A percentile compares a stretch with the other conserved stretches of the same genome.
Conservation (phyloP, 148 eudicot species). For the Amaranthus hypochondriacus region DNA sequence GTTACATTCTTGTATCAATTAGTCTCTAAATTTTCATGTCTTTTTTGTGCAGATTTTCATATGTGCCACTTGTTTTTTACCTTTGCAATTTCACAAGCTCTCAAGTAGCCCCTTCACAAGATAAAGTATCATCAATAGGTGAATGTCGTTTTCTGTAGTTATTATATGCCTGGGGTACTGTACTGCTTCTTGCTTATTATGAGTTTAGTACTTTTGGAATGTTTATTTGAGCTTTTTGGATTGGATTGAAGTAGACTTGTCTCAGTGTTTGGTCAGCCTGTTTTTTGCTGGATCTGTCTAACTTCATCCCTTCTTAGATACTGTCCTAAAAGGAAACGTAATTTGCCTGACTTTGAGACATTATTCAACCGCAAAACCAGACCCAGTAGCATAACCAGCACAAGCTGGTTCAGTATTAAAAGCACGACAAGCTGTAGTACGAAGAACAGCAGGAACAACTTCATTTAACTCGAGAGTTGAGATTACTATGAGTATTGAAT, state of each 20-base stretch:
- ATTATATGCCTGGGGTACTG: background rate
- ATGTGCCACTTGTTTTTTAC: constrained; percentile 56
- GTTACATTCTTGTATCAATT: constrained; percentile 70
- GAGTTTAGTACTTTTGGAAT: background rate
- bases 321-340: no score
- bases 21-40: background rate
- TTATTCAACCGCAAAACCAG: no score
- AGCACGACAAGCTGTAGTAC: constrained; percentile 83
- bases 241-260: no score
- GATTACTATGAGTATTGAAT: no score
- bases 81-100: constrained; percentile 42
- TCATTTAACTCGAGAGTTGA: constrained; percentile 27
- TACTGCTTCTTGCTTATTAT: background rate
- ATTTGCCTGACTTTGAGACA: no score
- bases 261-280: no score
- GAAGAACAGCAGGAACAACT: constrained; percentile 88
- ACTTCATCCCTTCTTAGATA: no score
- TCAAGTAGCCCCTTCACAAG: constrained; percentile 45
- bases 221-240: no score
- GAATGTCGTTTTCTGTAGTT: constrained; percentile 20
- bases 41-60: constrained; percentile 55
- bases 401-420: constrained; percentile 89
- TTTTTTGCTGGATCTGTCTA: no score
- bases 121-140: constrained; percentile 66
- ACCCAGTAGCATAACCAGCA: constrained; percentile 82